Percentiles rank a stretch among this genome's conserved stretches.
Evolutionary conservation across 768 basidiomycete species (phyloP).

Genomic region (Termitomyces sp.): DNA sequence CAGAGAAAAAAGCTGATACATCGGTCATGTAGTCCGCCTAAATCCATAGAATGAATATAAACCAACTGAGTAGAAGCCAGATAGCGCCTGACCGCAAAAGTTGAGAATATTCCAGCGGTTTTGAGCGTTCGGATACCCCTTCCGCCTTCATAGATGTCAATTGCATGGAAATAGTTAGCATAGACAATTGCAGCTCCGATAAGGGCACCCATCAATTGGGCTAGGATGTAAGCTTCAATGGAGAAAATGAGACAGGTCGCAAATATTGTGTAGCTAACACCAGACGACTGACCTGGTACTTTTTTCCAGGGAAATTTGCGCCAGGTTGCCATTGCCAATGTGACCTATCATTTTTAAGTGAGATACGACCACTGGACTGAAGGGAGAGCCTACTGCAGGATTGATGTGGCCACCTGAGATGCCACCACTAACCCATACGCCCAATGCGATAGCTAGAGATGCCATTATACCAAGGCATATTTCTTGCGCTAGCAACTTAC

Average conservation of each 20-base stretch:
- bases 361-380: background rate
- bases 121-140: conserved; percentile 44
- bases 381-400: conserved; percentile 23
- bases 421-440: conserved; percentile 43
- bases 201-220: conserved; percentile 59
- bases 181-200: conserved; percentile 55
- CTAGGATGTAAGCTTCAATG: conserved; percentile 42
- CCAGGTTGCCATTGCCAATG: conserved; percentile 56
- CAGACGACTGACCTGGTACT: conserved; percentile 39
- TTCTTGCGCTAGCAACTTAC: conserved; percentile 12
- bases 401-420: conserved; percentile 47
- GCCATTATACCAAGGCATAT: background rate
- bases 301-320: conserved; percentile 69
- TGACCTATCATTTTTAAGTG: conserved; percentile 35
- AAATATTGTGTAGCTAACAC: background rate
- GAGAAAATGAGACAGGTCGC: background rate
- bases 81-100: conserved; percentile 47
- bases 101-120: conserved; percentile 55
- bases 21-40: conserved; percentile 28
- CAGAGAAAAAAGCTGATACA: conserved; percentile 36
- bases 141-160: conserved; percentile 60
- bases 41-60: background rate
- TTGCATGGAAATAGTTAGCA: conserved; percentile 64
- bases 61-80: background rate
- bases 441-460: conserved; percentile 34